Conservation (phyloP, 176 grass and related monocot species). For the Otatea glauca region DNA sequence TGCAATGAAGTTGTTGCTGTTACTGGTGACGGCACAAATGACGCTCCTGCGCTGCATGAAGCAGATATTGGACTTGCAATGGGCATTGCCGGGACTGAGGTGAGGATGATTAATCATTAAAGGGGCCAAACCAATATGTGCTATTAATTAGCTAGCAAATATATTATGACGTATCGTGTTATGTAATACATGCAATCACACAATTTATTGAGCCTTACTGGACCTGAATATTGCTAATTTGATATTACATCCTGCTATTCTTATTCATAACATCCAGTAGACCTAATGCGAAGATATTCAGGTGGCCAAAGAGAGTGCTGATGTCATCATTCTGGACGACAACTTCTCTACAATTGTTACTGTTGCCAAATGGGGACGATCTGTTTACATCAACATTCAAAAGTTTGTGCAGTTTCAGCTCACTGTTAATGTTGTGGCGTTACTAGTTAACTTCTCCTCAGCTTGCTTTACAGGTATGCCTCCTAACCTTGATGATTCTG, state of each 20-base stretch:
- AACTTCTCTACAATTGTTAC: slow-evolving; percentile 98
- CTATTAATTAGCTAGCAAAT: slow-evolving; percentile 6
- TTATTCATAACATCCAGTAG: not conserved
- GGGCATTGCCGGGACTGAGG: slow-evolving; percentile 98
- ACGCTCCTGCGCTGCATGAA: slow-evolving; percentile 96
- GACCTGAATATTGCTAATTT: slow-evolving; percentile 27
- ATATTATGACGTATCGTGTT: not conserved
- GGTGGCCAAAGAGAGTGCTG: slow-evolving; percentile 99
- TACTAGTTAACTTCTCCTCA: slow-evolving; percentile 93
- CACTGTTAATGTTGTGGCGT: slow-evolving; percentile 90
- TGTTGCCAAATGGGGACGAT: slow-evolving; percentile 97
- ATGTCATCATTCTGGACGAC: slow-evolving; percentile 98
- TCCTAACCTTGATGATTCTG: not conserved
- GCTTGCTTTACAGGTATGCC: slow-evolving; percentile 84
- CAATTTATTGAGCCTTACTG: slow-evolving; percentile 12
- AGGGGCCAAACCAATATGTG: not conserved
- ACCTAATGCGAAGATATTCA: slow-evolving; percentile 55
- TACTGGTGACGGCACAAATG: slow-evolving; percentile 98
- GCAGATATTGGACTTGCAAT: slow-evolving; percentile 99
- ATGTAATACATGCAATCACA: slow-evolving; percentile 2
- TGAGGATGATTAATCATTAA: slow-evolving; percentile 34
- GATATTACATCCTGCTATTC: slow-evolving; percentile 2
- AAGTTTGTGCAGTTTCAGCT: slow-evolving; percentile 99
- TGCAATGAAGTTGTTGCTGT: slow-evolving; percentile 96
- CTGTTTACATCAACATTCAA: slow-evolving; percentile 96